Evolutionary conservation across 2,329 filamentous ascomycete species (phyloP).

Genomic region (Xylaria sp.): DNA sequence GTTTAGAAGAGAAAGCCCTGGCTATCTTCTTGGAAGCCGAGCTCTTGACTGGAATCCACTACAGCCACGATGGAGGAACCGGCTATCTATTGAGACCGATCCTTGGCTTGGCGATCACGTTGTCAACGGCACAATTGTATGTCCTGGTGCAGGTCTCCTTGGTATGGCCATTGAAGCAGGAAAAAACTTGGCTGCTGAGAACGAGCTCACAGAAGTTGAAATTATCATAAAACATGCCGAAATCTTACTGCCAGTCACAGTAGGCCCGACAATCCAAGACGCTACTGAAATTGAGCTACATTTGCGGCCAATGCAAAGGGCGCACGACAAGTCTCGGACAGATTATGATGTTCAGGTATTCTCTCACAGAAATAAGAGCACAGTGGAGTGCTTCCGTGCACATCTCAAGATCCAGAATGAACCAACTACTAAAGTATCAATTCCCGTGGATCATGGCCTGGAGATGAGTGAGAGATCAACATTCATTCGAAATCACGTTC

Average conservation of each 20-base stretch:
- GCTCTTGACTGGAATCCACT: conserved; percentile 37
- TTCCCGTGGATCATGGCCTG: neutral
- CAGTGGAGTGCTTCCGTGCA: neutral
- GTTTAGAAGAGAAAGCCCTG: neutral
- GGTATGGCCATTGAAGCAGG: neutral
- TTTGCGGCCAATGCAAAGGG: neutral
- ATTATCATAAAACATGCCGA: neutral
- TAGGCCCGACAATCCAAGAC: neutral
- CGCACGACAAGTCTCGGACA: neutral
- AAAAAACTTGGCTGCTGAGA: neutral
- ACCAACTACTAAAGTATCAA: neutral
- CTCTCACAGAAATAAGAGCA: neutral
- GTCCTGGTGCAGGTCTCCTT: neutral
- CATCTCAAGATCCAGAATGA: neutral
- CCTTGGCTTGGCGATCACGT: conserved; percentile 29
- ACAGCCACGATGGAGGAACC: conserved; percentile 18
- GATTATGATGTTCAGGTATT: neutral
- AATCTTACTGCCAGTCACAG: neutral
- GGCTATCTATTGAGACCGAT: neutral
- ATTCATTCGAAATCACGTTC: neutral
- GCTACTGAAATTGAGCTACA: neutral
- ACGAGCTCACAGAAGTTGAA: neutral
- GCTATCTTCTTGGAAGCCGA: neutral
- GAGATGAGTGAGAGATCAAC: neutral
- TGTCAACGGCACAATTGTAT: neutral